Evolutionary conservation across 208 protist genomes (phyloP).

Genomic region (Crithidia acanthocephali): DNA sequence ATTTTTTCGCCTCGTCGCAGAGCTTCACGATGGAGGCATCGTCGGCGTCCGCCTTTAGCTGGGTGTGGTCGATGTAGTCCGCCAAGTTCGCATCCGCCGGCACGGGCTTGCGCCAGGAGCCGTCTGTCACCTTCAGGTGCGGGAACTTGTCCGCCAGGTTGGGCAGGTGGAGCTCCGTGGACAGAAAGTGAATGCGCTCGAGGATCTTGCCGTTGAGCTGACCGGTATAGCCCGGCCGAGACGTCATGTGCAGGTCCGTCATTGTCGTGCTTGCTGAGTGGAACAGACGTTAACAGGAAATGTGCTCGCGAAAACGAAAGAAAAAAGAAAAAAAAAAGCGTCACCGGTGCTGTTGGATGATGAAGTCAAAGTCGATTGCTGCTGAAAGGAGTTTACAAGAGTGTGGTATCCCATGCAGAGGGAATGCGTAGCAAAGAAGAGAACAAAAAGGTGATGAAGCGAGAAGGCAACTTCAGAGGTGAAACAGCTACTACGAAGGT

Average conservation of each 20-base stretch:
- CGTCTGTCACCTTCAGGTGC: constrained; percentile 54
- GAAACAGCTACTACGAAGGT: no score
- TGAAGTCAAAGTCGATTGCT: not conserved
- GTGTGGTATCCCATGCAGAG: no score
- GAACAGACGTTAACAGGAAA: not conserved
- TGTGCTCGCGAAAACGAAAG: not conserved
- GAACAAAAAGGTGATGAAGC: no score
- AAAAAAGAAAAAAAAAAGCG: constrained; percentile 5
- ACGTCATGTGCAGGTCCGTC: constrained; percentile 46
- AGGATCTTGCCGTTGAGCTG: constrained; percentile 64
- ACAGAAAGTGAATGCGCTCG: constrained; percentile 56
- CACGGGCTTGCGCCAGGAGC: constrained; percentile 50
- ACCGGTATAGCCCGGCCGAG: constrained; percentile 65
- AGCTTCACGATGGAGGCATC: constrained; percentile 68
- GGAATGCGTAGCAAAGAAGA: no score
- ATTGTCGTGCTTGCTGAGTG: constrained; percentile 12
- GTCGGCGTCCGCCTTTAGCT: constrained; percentile 86
- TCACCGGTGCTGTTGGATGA: not conserved
- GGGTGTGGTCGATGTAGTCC: constrained; percentile 94
- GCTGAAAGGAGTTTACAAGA: no score
- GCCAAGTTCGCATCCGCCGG: constrained; percentile 30
- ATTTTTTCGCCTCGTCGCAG: constrained; percentile 83
- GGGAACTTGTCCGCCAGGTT: constrained; percentile 62
- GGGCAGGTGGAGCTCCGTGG: constrained; percentile 40
- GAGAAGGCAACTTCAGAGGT: no score